Conservation (phyloP, 371 early-diverging fungal genomes). For the Apophysomyces variabilis region DNA sequence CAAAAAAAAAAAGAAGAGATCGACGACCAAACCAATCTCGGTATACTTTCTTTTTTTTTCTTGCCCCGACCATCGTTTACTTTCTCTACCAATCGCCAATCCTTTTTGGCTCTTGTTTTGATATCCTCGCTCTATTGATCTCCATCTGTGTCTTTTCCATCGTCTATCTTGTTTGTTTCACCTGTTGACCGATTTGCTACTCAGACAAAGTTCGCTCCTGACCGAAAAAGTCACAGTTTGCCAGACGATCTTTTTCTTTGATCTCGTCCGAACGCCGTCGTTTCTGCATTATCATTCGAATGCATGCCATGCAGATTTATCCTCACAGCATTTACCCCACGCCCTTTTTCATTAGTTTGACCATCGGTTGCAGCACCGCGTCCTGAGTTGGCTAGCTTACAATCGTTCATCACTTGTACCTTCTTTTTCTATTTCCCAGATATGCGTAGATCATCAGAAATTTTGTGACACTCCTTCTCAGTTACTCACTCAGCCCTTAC, state of each 20-base stretch:
- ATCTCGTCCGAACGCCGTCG: constrained; percentile 50
- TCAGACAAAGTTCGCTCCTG: constrained; percentile 27
- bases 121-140: constrained; percentile 40
- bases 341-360: no score
- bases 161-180: constrained; percentile 44
- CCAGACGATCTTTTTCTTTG: constrained; percentile 12
- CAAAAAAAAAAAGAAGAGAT: no score
- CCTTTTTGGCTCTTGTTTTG: no score
- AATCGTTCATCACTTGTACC: constrained; percentile 57
- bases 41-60: no score
- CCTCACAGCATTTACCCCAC: constrained; percentile 48
- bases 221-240: constrained; percentile 12
- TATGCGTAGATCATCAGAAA: neutral
- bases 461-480: no score
- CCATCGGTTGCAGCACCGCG: constrained; percentile 54
- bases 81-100: no score
- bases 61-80: no score
- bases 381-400: constrained; percentile 57
- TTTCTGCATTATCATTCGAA: constrained; percentile 57
- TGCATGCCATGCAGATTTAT: constrained; percentile 68
- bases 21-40: no score
- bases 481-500: constrained; percentile 17
- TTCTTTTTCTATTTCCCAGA: neutral
- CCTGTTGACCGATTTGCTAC: constrained; percentile 39
- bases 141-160: constrained; percentile 46